Base-by-base conservation (phyloP, 345 rosid species). In the Raphanus sativus region DNA sequence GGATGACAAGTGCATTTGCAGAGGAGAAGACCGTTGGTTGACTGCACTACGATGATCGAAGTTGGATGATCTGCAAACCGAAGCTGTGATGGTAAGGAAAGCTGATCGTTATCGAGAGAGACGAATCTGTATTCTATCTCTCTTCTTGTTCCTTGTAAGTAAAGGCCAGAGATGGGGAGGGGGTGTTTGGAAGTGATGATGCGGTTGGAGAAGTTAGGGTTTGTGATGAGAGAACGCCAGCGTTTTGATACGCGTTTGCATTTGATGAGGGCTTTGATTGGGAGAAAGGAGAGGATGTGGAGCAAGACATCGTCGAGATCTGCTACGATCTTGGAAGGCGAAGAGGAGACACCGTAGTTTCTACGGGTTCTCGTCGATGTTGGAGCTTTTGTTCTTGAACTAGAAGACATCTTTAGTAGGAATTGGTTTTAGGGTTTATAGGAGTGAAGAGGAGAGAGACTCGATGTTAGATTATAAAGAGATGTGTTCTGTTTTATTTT, bases 21-120 rank as follows among this genome's bases (percentile, higher is more conserved):
- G n/a, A 89, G 69, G 11, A 87, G 73, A 38, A 86, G 84, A 7
- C 89, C 89, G 65, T 85, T 85, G 76, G 89, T 85, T 34, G 89
- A 89, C 17, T 85, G 82, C 11, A 75, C n/a, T 55, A 86, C 70
- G 38, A 56, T 28, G 58, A 87, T 83, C 1, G 58, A 74, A 0
- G 76, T 58, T 2, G 80, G 38, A 36, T 81, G 67, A 63, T 82
- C 81, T 25, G 50, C 45, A 8, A 82, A 81, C 17, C 77, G 55
- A 48, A 86, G 73, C 2, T 24, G 71, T 8, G 75, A 38, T 5
- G 65, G 8, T 25, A 4, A 26, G 3, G 77, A 59, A 36, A 26
- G 0, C 66, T 6, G 30, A 12, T 58, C 17, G 42, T 60, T 17
- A 32, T 66, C 65, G 54, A 73, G 75, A 54, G 78, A 67, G 63